These are phyloP conservation scores for Debaryomyces udenii DNA, from an alignment of 1,139 yeast species.

Conservation along the genomic window DNA sequence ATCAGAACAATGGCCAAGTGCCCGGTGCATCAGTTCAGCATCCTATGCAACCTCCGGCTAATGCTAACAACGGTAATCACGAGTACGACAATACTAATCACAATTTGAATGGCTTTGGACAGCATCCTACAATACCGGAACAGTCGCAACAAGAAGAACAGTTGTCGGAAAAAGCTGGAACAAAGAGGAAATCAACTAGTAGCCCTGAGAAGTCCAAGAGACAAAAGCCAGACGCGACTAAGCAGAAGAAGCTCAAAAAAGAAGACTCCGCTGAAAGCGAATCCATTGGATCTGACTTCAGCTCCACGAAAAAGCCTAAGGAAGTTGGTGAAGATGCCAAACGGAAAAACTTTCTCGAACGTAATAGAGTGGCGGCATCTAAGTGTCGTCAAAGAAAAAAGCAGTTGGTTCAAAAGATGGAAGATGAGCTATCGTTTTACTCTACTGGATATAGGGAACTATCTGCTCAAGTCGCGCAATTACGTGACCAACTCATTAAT, in stretches of 20 bases:
- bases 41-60: slow-evolving; percentile 9
- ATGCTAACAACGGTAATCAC: neutral
- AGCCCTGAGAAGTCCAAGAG: slow-evolving; percentile 10
- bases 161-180: slow-evolving; percentile 7
- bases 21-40: neutral
- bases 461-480: slow-evolving; percentile 56
- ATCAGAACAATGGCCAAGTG: slow-evolving; percentile 2
- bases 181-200: slow-evolving; percentile 2
- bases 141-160: slow-evolving; percentile 22
- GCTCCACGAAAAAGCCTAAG: slow-evolving; percentile 6
- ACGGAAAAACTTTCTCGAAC: slow-evolving; percentile 79
- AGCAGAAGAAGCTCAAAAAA: slow-evolving; percentile 6
- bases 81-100: slow-evolving; percentile 2
- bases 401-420: slow-evolving; percentile 82
- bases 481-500: slow-evolving; percentile 61
- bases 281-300: slow-evolving; percentile 9
- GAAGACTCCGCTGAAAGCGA: slow-evolving; percentile 17
- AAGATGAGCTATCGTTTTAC: slow-evolving; percentile 70
- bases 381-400: slow-evolving; percentile 95
- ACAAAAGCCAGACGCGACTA: slow-evolving; percentile 6
- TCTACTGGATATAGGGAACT: slow-evolving; percentile 72
- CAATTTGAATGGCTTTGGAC: slow-evolving; percentile 12
- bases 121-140: slow-evolving; percentile 23
- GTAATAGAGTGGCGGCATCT: slow-evolving; percentile 93
- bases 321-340: slow-evolving; percentile 48